Base-by-base conservation (phyloP, 2,329 filamentous ascomycete species). In the Fusarium globosum region DNA sequence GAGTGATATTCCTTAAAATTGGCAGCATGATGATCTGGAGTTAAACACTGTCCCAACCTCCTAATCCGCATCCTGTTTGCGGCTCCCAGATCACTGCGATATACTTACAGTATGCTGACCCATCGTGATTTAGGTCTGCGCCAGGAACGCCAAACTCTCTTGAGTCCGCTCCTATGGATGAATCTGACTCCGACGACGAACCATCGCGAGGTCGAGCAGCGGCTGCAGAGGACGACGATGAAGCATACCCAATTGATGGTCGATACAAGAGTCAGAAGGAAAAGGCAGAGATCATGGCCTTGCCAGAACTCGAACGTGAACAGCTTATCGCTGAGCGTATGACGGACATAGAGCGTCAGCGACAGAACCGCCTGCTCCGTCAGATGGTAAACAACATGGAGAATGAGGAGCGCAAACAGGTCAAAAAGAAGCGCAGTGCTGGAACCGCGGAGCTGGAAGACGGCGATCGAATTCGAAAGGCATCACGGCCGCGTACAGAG, bases 281-380 rank as follows among this genome's bases (percentile, higher is more conserved):
- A 79, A 95, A 94, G 82, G 88, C 88, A 13, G 87, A 93, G 58
- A 96, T 99, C 71, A 91, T 96, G 88, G 89, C 87, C 64, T 91
- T 98, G 88, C 92, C 95, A 36, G 95, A 98, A 84, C 92, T 98
- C 58, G 92, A 97, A 80, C 93, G 96, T 71, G 96, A 99, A 82
- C 91, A 94, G 80, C 92, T 97, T 49, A 89, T 99, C 12, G 96
- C 95, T 26, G 94, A 97, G 76, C 94, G 96, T 74, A 92, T 93
- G 41, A 91, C 94, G 77, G 91, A 96, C 81, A 92, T 95, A 65
- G 93, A 96, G 79, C 91, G 91, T 59, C 92, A 93, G 76, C 90
- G 93, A 68, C 96, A 97, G 83, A 94, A 96, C 78, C 88, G 91
- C 53, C 90, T 95, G 71, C 88, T 98, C 56, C 93, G 93, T 68